These are phyloP conservation scores for Melampsora americana DNA, from an alignment of 1,284 basidiomycete species.

Conservation along the genomic window DNA sequence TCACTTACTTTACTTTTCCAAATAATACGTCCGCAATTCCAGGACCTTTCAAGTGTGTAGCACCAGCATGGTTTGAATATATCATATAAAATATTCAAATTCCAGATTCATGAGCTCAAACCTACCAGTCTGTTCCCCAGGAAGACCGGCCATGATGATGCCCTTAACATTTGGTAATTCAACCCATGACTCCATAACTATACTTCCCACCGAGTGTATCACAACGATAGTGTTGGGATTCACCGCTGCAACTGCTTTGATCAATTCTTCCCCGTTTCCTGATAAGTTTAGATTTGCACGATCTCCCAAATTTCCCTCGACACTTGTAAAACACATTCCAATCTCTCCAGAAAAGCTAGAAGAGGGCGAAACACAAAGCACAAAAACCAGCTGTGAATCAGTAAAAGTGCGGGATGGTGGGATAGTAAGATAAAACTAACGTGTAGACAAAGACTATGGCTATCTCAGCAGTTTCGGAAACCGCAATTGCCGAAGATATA, in stretches of 20 bases:
- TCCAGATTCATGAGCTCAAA: constrained; percentile 28
- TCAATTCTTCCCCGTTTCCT: constrained; percentile 46
- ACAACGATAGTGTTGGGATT: constrained; percentile 54
- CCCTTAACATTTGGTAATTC: constrained; percentile 42
- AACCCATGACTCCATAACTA: constrained; percentile 46
- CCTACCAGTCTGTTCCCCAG: constrained; percentile 37
- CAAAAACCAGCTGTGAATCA: too few species aligned
- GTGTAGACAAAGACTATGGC: constrained; percentile 44
- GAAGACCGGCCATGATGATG: constrained; percentile 22
- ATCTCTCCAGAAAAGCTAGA: constrained; percentile 3
- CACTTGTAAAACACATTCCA: constrained; percentile 4
- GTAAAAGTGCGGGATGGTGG: not conserved
- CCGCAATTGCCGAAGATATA: constrained; percentile 47
- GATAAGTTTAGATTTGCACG: constrained; percentile 39
- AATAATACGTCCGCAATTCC: constrained; percentile 17
- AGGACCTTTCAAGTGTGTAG: constrained; percentile 48
- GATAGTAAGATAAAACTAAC: constrained; percentile 6
- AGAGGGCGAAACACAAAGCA: not conserved
- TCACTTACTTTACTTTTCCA: not conserved
- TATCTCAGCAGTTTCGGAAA: constrained; percentile 44
- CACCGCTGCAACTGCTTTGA: constrained; percentile 48
- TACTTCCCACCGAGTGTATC: constrained; percentile 50
- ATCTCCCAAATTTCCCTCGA: constrained; percentile 38
- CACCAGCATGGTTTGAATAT: constrained; percentile 43
- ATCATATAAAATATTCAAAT: constrained; percentile 40